Evolutionary conservation across 1,139 yeast species (phyloP).

Genomic region (Sugiyamaella novakii): DNA sequence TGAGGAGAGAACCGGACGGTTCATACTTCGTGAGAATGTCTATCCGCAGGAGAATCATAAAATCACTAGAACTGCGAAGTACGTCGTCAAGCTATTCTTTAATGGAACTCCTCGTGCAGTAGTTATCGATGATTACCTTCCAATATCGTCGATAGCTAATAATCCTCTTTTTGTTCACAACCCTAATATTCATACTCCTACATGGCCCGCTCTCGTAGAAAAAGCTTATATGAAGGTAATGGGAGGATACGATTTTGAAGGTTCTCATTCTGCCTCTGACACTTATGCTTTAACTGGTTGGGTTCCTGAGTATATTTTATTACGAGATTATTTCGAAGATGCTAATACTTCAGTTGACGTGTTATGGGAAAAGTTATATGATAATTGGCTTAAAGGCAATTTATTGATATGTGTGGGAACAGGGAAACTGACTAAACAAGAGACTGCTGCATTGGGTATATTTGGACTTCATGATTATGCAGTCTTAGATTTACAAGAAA

Average conservation of each 20-base stretch:
- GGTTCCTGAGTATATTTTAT: conserved; percentile 64
- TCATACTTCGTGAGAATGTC: conserved; percentile 28
- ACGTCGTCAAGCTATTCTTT: conserved; percentile 50
- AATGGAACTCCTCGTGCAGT: conserved; percentile 64
- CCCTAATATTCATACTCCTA: conserved; percentile 30
- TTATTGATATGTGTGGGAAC: conserved; percentile 70
- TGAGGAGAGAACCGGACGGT: conserved; percentile 29
- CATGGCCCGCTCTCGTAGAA: conserved; percentile 77
- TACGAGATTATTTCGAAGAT: conserved; percentile 37
- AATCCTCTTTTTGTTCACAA: conserved; percentile 21
- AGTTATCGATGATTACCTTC: conserved; percentile 52
- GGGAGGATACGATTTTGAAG: conserved; percentile 67
- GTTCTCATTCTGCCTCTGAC: conserved; percentile 82
- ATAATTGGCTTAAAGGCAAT: conserved; percentile 42
- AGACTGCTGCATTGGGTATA: conserved; percentile 47
- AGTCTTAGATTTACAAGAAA: conserved; percentile 44
- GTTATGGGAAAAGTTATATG: conserved; percentile 44
- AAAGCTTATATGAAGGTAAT: conserved; percentile 69
- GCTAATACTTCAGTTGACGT: conserved; percentile 32
- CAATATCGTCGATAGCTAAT: conserved; percentile 29
- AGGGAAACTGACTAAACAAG: conserved; percentile 49
- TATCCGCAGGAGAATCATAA: conserved; percentile 34
- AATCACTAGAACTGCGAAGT: conserved; percentile 41
- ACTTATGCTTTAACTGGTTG: conserved; percentile 68
- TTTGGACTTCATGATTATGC: conserved; percentile 74